phyloP scores from a whole-genome alignment of 2,329 filamentous ascomycete species.

The Ophiostoma tasmaniense region DNA sequence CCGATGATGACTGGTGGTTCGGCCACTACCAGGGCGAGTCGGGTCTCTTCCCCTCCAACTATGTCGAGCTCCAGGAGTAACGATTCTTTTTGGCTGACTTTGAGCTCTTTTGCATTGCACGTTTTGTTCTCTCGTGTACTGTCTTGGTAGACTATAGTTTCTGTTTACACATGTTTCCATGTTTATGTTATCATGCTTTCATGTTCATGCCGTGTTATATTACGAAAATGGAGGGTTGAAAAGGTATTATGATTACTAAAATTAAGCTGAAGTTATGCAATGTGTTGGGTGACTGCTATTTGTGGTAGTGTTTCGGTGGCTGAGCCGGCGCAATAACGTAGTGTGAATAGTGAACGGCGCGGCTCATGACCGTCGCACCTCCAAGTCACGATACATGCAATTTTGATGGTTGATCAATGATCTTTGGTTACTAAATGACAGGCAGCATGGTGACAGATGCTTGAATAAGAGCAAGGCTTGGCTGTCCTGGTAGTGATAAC shows the following conservation, averaged over 20 bases:
- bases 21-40: slow-evolving; percentile 71
- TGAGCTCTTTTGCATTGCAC: not conserved
- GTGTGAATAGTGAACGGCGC: not conserved
- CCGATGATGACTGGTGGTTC: slow-evolving; percentile 98
- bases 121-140: not conserved
- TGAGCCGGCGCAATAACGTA: not conserved
- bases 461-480: too few relatives aligned
- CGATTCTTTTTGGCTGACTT: not conserved
- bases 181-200: not conserved
- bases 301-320: not conserved
- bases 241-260: not conserved
- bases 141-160: slow-evolving; percentile 4
- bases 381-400: too few relatives aligned
- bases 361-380: too few relatives aligned
- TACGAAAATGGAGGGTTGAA: not conserved
- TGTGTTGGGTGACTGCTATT: not conserved
- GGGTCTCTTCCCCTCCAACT: slow-evolving; percentile 76
- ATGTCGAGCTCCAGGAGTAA: slow-evolving; percentile 47
- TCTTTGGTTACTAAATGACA: too few relatives aligned
- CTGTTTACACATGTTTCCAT: not conserved
- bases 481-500: too few relatives aligned
- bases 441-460: too few relatives aligned
- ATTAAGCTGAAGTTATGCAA: too few relatives aligned
- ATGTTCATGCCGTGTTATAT: not conserved
- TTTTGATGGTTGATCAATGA: too few relatives aligned